Evolutionary conservation across 352 stramenopile genomes (phyloP).

Genomic region (Pythium rhizo-oryzae): DNA sequence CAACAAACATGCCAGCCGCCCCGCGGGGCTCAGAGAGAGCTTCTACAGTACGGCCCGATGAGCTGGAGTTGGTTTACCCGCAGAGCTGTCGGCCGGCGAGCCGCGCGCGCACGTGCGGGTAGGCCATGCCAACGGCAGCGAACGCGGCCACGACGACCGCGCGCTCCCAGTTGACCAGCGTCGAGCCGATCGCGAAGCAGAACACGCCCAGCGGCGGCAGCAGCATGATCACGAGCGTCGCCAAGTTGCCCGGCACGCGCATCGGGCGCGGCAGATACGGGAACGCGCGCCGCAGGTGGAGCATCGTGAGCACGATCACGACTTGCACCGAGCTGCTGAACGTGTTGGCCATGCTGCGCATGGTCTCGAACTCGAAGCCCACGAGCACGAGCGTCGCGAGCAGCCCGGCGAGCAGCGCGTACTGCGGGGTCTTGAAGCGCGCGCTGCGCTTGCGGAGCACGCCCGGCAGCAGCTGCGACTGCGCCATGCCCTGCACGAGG

Average conservation of each 20-base stretch:
- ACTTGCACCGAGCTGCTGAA: not conserved
- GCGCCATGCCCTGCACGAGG: too few relatives aligned
- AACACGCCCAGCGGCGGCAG: not conserved
- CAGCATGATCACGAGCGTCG: not conserved
- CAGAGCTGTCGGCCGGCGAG: too few relatives aligned
- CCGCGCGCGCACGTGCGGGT: too few relatives aligned
- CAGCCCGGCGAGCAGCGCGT: not conserved
- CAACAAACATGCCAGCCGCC: too few relatives aligned
- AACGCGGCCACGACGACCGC: conserved; percentile 16
- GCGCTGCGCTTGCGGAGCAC: too few relatives aligned
- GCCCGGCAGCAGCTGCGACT: too few relatives aligned
- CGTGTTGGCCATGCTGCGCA: not conserved
- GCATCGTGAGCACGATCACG: conserved; percentile 2
- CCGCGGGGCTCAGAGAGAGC: too few relatives aligned
- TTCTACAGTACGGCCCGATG: too few relatives aligned
- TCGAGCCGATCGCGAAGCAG: conserved; percentile 1
- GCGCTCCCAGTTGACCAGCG: conserved; percentile 8
- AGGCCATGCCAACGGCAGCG: not conserved
- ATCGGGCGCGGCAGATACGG: conserved; percentile 3
- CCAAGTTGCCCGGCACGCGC: conserved; percentile 5
- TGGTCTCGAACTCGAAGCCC: not conserved
- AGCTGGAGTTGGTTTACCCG: too few relatives aligned
- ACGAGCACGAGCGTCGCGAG: not conserved
- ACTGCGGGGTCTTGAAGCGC: conserved; percentile 1
- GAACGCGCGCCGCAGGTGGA: too few relatives aligned